Conservation (phyloP, 2,329 filamentous ascomycete species). For the Apiospora saccharicola region DNA sequence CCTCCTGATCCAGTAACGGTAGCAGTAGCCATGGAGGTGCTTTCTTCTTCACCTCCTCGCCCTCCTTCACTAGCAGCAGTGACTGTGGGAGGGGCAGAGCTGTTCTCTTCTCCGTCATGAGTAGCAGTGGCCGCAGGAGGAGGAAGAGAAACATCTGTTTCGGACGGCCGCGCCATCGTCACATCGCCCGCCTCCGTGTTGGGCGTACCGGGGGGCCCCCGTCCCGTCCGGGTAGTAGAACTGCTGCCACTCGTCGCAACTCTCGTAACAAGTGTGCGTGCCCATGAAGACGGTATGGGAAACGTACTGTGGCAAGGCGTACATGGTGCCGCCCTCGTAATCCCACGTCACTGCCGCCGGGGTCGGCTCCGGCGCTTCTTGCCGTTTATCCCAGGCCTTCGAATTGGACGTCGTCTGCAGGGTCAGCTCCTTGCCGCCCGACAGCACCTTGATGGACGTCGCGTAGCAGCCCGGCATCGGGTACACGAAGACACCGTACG, state of each 20-base stretch:
- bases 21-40: not conserved
- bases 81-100: not conserved
- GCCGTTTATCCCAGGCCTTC: slow-evolving; percentile 31
- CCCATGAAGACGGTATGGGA: slow-evolving; percentile 31
- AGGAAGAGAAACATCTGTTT: not conserved
- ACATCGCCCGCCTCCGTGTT: not conserved
- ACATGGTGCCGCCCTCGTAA: slow-evolving; percentile 31
- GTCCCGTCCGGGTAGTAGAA: slow-evolving; percentile 31
- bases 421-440: slow-evolving; percentile 28
- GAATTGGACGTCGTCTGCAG: slow-evolving; percentile 29
- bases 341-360: slow-evolving; percentile 29
- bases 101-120: not conserved
- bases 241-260: slow-evolving; percentile 30
- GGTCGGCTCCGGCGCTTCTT: slow-evolving; percentile 12
- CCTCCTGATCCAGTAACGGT: not conserved
- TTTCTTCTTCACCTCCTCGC: not conserved
- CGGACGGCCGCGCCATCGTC: not conserved
- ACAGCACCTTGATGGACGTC: slow-evolving; percentile 30
- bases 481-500: slow-evolving; percentile 28
- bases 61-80: not conserved
- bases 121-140: not conserved
- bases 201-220: slow-evolving; percentile 13
- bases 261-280: slow-evolving; percentile 34
- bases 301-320: slow-evolving; percentile 18
- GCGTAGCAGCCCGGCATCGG: slow-evolving; percentile 29